Conservation (phyloP, 2,329 filamentous ascomycete species). For the Phyllosticta citribraziliensis region DNA sequence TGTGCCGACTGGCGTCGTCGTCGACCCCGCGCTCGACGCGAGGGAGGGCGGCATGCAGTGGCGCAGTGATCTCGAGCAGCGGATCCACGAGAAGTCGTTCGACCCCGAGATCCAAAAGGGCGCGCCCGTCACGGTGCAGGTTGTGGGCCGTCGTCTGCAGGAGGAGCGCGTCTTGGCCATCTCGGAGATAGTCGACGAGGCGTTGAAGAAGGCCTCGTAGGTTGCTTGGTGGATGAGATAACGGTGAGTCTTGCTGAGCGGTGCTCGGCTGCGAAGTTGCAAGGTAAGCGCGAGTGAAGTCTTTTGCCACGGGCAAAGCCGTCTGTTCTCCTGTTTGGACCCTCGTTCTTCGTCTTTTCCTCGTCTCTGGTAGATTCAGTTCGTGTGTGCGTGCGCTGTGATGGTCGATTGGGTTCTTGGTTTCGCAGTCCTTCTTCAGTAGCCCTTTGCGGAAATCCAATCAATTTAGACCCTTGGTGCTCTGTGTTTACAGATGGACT, state of each 20-base stretch:
- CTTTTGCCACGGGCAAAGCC: too few relatives aligned
- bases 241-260: not conserved
- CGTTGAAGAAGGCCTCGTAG: not conserved
- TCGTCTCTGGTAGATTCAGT: too few relatives aligned
- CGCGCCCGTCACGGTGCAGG: conserved; percentile 18
- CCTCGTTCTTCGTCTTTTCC: too few relatives aligned
- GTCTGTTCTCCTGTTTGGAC: too few relatives aligned
- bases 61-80: conserved; percentile 6
- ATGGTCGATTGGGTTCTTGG: too few relatives aligned
- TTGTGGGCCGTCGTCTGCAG: conserved; percentile 16
- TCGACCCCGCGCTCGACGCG: conserved; percentile 41
- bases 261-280: too few relatives aligned
- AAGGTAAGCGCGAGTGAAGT: too few relatives aligned
- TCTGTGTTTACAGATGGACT: too few relatives aligned
- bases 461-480: too few relatives aligned
- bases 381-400: too few relatives aligned
- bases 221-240: not conserved
- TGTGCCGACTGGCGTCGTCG: conserved; percentile 44
- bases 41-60: conserved; percentile 19
- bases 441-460: too few relatives aligned
- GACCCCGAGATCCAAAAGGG: conserved; percentile 11
- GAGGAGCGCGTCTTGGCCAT: conserved; percentile 18
- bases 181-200: not conserved
- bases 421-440: too few relatives aligned
- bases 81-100: not conserved